phyloP scores from a whole-genome alignment of 352 stramenopile species.

The Globisporangium iwayamae region DNA sequence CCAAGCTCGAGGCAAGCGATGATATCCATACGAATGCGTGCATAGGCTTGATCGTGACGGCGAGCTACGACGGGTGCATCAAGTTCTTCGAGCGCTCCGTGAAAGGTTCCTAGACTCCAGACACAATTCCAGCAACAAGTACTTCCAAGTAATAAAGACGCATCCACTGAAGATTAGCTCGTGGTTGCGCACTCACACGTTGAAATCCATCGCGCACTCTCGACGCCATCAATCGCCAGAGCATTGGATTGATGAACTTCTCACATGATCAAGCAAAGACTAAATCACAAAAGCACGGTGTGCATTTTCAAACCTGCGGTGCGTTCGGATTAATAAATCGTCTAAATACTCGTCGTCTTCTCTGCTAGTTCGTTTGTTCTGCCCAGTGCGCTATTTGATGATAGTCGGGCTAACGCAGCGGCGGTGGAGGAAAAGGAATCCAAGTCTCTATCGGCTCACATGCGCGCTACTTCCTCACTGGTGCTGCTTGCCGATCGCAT shows the following conservation, averaged over 20 bases:
- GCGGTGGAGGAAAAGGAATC: neutral
- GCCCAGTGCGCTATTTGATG: constrained; percentile 9
- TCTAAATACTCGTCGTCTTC: constrained; percentile 16
- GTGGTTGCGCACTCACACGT: too few species aligned
- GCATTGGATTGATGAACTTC: neutral
- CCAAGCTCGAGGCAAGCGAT: constrained; percentile 54
- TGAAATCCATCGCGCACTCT: too few species aligned
- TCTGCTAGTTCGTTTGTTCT: constrained; percentile 3
- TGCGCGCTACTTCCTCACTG: neutral
- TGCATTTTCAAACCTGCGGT: constrained; percentile 7
- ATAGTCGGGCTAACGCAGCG: neutral
- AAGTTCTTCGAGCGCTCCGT: constrained; percentile 66
- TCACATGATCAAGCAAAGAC: neutral
- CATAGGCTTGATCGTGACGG: constrained; percentile 74
- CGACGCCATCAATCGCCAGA: neutral
- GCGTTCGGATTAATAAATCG: constrained; percentile 15
- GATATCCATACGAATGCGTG: constrained; percentile 66
- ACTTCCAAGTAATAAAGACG: neutral
- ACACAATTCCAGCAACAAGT: neutral
- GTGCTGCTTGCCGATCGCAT: constrained; percentile 40
- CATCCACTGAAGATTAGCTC: neutral
- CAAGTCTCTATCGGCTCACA: constrained; percentile 3
- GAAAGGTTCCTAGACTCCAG: constrained; percentile 19
- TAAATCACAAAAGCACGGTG: neutral
- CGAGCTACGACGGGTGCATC: constrained; percentile 85